These are phyloP conservation scores for Tympanopsis confertula DNA, from an alignment of 2,329 filamentous ascomycete species.

Conservation along the genomic window DNA sequence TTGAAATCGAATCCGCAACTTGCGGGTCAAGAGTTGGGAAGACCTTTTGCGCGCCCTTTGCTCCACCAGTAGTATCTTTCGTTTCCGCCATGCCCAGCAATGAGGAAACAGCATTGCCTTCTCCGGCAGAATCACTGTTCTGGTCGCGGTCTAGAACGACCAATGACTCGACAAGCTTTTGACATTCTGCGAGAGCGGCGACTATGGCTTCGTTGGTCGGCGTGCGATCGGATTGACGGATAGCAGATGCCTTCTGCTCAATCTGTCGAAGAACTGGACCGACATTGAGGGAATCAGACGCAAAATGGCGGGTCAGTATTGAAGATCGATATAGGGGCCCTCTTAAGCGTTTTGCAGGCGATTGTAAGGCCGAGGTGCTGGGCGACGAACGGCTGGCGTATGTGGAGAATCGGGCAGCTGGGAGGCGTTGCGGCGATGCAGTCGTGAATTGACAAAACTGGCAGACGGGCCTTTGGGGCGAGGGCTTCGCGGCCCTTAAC, in stretches of 20 bases:
- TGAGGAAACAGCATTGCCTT: conserved; percentile 8
- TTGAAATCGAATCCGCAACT: conserved; percentile 38
- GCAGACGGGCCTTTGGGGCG: conserved; percentile 16
- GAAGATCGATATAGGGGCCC: too few species aligned
- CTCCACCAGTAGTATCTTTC: too few species aligned
- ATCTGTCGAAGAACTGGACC: not conserved
- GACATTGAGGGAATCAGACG: not conserved
- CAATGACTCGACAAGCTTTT: not conserved
- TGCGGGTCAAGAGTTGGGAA: conserved; percentile 11
- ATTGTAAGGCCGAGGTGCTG: too few species aligned
- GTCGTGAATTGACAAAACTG: conserved; percentile 21
- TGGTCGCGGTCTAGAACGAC: not conserved
- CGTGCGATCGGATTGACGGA: not conserved
- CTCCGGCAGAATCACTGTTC: conserved; percentile 2
- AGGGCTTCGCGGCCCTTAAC: conserved; percentile 13
- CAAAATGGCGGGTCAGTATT: too few species aligned
- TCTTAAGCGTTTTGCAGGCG: too few species aligned
- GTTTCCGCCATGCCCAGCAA: conserved; percentile 4
- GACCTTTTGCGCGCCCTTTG: conserved; percentile 7
- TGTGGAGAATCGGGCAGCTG: conserved; percentile 9
- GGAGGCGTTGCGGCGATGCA: conserved; percentile 8
- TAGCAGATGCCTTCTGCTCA: not conserved
- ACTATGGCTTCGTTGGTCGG: not conserved
- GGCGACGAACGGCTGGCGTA: not conserved
- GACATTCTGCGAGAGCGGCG: not conserved